Percentiles rank a stretch among this genome's conserved stretches.
These are phyloP conservation scores for Olyra latifolia DNA, from an alignment of 176 grass and related monocot species.

Conservation along the genomic window DNA sequence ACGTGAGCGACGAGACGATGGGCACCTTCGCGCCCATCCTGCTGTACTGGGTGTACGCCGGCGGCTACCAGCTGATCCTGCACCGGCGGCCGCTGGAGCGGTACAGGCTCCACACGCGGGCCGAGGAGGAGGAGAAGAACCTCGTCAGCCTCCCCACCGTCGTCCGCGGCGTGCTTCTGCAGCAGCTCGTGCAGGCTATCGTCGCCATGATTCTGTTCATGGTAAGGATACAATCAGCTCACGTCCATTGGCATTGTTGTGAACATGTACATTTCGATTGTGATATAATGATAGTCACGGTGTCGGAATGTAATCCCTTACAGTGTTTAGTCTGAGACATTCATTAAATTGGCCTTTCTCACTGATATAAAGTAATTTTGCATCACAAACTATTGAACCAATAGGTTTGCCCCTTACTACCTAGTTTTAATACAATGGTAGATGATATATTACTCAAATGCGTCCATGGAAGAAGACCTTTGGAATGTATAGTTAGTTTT, in stretches of 20 bases:
- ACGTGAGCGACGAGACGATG: conserved; percentile 82
- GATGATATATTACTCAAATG: background rate
- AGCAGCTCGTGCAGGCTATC: conserved; percentile 78
- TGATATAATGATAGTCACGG: background rate
- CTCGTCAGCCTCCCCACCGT: conserved; percentile 56
- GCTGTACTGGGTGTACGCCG: conserved; percentile 81
- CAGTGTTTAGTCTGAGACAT: background rate
- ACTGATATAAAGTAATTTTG: background rate
- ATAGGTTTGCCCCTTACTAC: background rate
- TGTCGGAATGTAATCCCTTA: background rate
- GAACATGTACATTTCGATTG: background rate
- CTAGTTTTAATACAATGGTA: background rate
- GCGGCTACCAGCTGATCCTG: conserved; percentile 68
- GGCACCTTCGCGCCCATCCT: conserved; percentile 86
- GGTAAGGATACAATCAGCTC: conserved; percentile 38
- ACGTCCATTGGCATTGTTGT: background rate
- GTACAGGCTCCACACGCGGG: conserved; percentile 70
- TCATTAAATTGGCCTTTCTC: background rate
- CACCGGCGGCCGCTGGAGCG: conserved; percentile 59
- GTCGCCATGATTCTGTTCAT: conserved; percentile 78
- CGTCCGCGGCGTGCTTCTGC: conserved; percentile 67
- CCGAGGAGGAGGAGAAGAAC: conserved; percentile 81
- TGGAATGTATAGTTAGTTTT: background rate
- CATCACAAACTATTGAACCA: background rate
- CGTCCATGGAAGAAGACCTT: background rate